Evolutionary conservation across 2,329 filamentous ascomycete species (phyloP).

Genomic region (Byssochlamys sp.): DNA sequence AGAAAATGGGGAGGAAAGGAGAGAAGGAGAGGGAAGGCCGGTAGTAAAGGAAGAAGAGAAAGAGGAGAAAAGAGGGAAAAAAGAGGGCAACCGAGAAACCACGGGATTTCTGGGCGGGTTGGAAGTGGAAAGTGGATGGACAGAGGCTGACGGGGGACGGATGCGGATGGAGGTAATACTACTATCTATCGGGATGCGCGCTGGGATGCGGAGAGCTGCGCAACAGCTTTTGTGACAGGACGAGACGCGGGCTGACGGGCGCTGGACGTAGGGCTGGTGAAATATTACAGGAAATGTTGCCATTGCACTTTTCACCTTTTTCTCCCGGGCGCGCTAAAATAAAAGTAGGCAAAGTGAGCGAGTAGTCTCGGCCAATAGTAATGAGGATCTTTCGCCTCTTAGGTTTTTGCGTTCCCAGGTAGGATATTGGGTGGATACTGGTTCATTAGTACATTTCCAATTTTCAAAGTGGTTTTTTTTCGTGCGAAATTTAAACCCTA

Average conservation of each 20-base stretch:
- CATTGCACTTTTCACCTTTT: too few relatives aligned
- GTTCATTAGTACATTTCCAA: too few relatives aligned
- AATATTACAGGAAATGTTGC: too few relatives aligned
- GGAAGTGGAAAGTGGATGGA: conserved; percentile 3
- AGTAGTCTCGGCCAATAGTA: too few relatives aligned
- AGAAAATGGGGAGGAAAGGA: conserved; percentile 6
- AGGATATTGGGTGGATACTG: too few relatives aligned
- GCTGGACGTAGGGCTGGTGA: not conserved
- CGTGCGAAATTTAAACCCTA: too few relatives aligned
- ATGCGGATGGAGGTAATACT: not conserved
- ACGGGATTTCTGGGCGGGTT: not conserved
- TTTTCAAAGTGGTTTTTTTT: too few relatives aligned
- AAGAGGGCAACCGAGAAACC: not conserved
- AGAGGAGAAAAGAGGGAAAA: conserved; percentile 1
- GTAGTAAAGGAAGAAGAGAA: conserved; percentile 7
- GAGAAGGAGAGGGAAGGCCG: conserved; percentile 9
- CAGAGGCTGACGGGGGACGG: conserved; percentile 11
- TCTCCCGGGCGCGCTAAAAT: too few relatives aligned
- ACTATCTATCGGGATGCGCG: conserved; percentile 6
- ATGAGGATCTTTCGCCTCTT: too few relatives aligned
- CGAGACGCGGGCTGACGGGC: not conserved
- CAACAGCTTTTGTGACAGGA: not conserved
- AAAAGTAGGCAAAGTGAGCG: too few relatives aligned
- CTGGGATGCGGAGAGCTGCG: conserved; percentile 13
- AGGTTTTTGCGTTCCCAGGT: too few relatives aligned